Base-by-base conservation (phyloP, 2,329 filamentous ascomycete genomes). In the Trichoderma citrinoviride region DNA sequence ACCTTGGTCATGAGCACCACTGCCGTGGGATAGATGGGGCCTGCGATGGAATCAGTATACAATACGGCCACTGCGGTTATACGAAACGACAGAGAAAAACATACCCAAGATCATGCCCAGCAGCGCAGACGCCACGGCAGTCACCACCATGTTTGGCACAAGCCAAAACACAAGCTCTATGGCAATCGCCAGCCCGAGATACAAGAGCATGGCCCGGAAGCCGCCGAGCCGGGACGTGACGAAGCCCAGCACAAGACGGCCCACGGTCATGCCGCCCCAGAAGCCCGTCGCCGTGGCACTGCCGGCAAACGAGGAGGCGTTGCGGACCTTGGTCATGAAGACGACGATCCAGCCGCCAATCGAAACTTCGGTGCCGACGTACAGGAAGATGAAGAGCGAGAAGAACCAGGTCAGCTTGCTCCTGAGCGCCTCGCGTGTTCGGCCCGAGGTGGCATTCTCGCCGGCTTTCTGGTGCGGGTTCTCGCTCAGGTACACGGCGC, bases 271-370 rank as follows among this genome's bases (percentile, higher is more conserved):
- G 0, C 91, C 91, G 21, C 92, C 82, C 91, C 91, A 95, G 76
- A 93, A 94, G 0, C 90, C 91, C 1, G 90, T 92, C 0, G 88
- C 87, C 0, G 87, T 87, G 81, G 94, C 90, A 14, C 66, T 65
- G 27, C 87, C 87, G 0, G 86, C 85, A 69, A 93, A 93, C 0
- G 85, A 77, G 3, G 79, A 82, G 1, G 87, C 90, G n/a, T 87
- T 76, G 6, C 92, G 85, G 6, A 92, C 87, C 40, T 86, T 83
- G 27, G 92, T 87, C 90, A 95, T 94, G 75, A 95, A 94, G 5
- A 88, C 87, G 60, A 93, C 89, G 64, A 95, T 90, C 92, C 91
- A 95, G 5, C 91, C 91, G 21, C 90, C 90, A 0, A 93, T 82
- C 0, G 88, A 87, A 50, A 91, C 89, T 74, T 95, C 91, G 1